Percentiles rank a stretch among this genome's conserved stretches.
Evolutionary conservation across 176 grass and related monocot species (phyloP).

Genomic region (Phoenix roebelenii): DNA sequence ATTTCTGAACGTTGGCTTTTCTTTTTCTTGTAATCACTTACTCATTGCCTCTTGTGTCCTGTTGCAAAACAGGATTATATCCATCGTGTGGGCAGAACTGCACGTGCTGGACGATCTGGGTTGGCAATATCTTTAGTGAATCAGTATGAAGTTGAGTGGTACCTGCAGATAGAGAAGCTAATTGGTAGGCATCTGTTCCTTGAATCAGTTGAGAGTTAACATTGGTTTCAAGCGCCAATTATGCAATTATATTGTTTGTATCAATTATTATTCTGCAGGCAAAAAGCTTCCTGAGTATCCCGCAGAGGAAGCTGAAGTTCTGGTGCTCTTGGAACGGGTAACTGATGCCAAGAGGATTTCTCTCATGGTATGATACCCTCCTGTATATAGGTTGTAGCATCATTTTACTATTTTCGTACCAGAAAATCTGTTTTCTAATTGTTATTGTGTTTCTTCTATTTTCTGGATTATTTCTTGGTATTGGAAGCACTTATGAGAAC

Average conservation of each 20-base stretch:
- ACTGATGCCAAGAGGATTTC: slow-evolving; percentile 63
- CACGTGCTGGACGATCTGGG: slow-evolving; percentile 78
- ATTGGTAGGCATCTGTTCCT: slow-evolving; percentile 35
- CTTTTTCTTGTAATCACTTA: neutral
- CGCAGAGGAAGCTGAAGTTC: slow-evolving; percentile 39
- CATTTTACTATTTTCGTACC: neutral
- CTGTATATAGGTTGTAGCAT: neutral
- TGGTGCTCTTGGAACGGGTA: slow-evolving; percentile 49
- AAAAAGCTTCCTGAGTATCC: slow-evolving; percentile 37
- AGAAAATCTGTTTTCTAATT: neutral
- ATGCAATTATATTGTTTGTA: neutral
- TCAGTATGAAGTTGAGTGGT: slow-evolving; percentile 81
- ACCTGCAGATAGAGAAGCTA: slow-evolving; percentile 56
- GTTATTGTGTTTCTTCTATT: neutral
- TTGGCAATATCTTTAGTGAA: slow-evolving; percentile 82
- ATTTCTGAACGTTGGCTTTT: no score
- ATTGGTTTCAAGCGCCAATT: neutral
- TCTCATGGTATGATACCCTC: slow-evolving; percentile 34
- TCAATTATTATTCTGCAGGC: slow-evolving; percentile 25
- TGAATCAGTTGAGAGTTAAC: neutral
- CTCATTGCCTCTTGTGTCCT: neutral
- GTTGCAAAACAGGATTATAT: slow-evolving; percentile 71
- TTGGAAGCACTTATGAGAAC: neutral
- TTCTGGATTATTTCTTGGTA: neutral
- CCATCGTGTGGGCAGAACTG: slow-evolving; percentile 93